Conservation (phyloP, 2,329 filamentous ascomycete genomes). For the Diaporthe velutina region DNA sequence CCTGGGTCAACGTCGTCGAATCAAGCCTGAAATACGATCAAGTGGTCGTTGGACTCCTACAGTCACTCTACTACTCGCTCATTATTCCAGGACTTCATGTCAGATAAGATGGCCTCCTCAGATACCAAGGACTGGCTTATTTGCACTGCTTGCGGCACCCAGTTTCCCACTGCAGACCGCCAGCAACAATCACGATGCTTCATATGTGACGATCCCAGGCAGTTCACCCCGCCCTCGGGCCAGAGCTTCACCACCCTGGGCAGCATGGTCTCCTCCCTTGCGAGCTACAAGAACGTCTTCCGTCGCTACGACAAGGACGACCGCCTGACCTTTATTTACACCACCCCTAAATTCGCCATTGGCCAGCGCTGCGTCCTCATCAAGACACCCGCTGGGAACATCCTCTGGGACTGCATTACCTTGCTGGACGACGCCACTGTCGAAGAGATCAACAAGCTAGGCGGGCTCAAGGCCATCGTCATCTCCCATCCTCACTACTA, state of each 20-base stretch:
- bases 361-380: slow-evolving; percentile 81
- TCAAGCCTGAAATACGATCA: not conserved
- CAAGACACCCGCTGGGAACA: slow-evolving; percentile 73
- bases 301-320: slow-evolving; percentile 59
- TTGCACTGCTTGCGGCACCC: slow-evolving; percentile 78
- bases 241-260: slow-evolving; percentile 76
- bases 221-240: slow-evolving; percentile 74
- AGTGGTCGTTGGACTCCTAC: not conserved
- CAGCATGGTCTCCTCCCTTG: slow-evolving; percentile 50
- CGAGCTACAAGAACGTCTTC: slow-evolving; percentile 67
- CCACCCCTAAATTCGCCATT: slow-evolving; percentile 75
- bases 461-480: slow-evolving; percentile 78
- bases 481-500: slow-evolving; percentile 89
- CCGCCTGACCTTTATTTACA: slow-evolving; percentile 60
- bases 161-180: slow-evolving; percentile 69
- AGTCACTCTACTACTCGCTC: not conserved
- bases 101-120: slow-evolving; percentile 1
- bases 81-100: not conserved
- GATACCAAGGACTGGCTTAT: slow-evolving; percentile 56
- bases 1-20: not conserved
- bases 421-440: slow-evolving; percentile 76
- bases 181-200: slow-evolving; percentile 67
- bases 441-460: slow-evolving; percentile 66
- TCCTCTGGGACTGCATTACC: slow-evolving; percentile 85
- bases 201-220: slow-evolving; percentile 81